phyloP scores from a whole-genome alignment of 768 basidiomycete genomes.

The Boletus rubropictus region DNA sequence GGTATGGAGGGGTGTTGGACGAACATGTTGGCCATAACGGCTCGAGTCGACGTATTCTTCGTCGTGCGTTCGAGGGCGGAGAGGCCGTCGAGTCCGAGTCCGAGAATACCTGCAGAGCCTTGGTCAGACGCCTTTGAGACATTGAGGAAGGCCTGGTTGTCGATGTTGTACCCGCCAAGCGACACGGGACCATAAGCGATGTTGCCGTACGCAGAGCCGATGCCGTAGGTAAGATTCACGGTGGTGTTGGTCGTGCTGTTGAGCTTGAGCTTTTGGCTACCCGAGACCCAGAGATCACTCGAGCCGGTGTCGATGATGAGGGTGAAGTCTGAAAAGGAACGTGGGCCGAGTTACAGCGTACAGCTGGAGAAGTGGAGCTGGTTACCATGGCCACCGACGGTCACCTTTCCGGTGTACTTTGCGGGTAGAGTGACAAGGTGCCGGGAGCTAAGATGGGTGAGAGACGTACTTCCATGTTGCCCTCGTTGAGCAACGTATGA shows the following conservation, averaged over 20 bases:
- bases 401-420: conserved; percentile 29
- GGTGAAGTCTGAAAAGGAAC: conserved; percentile 20
- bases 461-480: conserved; percentile 25
- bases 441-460: not conserved
- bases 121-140: conserved; percentile 15
- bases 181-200: conserved; percentile 33
- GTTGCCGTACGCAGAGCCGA: conserved; percentile 34
- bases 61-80: conserved; percentile 18
- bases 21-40: conserved; percentile 39
- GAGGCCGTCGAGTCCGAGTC: conserved; percentile 24
- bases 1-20: conserved; percentile 30
- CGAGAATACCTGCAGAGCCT: conserved; percentile 21
- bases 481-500: conserved; percentile 20
- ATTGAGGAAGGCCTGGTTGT: conserved; percentile 26
- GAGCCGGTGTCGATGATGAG: conserved; percentile 27
- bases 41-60: conserved; percentile 13
- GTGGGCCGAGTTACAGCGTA: not conserved
- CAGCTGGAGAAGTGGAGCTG: not conserved
- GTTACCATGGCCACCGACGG: conserved; percentile 27
- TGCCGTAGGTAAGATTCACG: conserved; percentile 33
- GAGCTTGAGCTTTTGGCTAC: conserved; percentile 21
- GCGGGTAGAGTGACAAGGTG: not conserved
- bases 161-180: conserved; percentile 31
- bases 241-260: conserved; percentile 28
- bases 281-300: conserved; percentile 27